A percentile compares a stretch with the other conserved stretches of the same genome.
Evolutionary conservation across 2,329 filamentous ascomycete species (phyloP).

Genomic region (Arachnomyces sp.): DNA sequence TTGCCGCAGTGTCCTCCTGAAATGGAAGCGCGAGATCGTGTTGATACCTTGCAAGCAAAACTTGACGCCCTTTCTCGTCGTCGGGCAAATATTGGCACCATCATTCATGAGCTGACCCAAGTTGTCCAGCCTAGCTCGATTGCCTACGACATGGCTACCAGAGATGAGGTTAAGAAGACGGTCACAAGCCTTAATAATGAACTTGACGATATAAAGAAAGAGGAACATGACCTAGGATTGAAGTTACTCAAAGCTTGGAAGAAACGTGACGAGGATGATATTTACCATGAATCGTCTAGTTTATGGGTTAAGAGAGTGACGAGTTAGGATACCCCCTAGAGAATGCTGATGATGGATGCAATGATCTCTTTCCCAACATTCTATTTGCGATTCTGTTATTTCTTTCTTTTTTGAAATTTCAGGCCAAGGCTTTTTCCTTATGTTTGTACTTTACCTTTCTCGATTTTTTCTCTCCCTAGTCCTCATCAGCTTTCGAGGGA

Average conservation of each 20-base stretch:
- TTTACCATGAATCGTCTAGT: conserved; percentile 45
- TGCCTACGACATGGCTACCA: conserved; percentile 57
- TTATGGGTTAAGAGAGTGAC: conserved; percentile 76
- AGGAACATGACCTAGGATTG: conserved; percentile 72
- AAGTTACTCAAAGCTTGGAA: conserved; percentile 69
- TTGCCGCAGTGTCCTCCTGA: conserved; percentile 58
- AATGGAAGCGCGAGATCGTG: conserved; percentile 53
- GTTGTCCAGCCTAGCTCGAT: conserved; percentile 64
- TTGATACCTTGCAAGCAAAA: conserved; percentile 59
- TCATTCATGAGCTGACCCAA: conserved; percentile 70
- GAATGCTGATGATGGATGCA: not conserved
- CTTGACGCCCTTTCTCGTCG: conserved; percentile 60
- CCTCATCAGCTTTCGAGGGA: too few relatives aligned
- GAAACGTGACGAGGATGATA: conserved; percentile 57
- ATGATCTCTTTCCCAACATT: conserved; percentile 3
- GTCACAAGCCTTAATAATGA: conserved; percentile 60
- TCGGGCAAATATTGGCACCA: conserved; percentile 61
- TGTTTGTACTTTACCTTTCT: not conserved
- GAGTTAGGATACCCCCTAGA: conserved; percentile 38
- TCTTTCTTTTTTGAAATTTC: conserved; percentile 3
- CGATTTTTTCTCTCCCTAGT: too few relatives aligned
- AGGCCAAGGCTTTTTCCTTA: conserved; percentile 2
- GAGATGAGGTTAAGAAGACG: conserved; percentile 52
- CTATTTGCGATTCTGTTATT: conserved; percentile 4
- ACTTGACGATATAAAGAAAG: conserved; percentile 63